Evolutionary conservation across 306 rosid genomes (phyloP).

Genomic region (Casuarina cunninghamiana): DNA sequence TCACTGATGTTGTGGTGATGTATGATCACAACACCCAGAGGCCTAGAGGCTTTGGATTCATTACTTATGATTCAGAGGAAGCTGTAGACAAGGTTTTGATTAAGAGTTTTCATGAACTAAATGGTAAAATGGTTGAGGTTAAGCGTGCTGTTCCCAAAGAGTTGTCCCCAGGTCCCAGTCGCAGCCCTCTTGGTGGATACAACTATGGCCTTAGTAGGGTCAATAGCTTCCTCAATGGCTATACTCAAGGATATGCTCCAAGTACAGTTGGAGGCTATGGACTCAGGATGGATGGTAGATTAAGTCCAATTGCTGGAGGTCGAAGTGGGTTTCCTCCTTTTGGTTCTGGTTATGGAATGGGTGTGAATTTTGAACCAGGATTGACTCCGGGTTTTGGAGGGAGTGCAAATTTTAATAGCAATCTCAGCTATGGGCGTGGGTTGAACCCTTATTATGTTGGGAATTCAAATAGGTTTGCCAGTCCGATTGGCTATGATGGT

Average conservation of each 20-base stretch:
- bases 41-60: conserved; percentile 97
- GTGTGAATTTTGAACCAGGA: conserved; percentile 79
- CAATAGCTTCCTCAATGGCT: conserved; percentile 79
- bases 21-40: conserved; percentile 98
- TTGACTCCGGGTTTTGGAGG: conserved; percentile 79
- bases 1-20: conserved; percentile 99
- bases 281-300: conserved; percentile 73
- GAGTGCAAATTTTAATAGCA: conserved; percentile 63
- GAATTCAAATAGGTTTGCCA: conserved; percentile 67
- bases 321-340: conserved; percentile 82
- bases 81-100: conserved; percentile 89
- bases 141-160: conserved; percentile 99
- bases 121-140: conserved; percentile 99
- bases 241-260: conserved; percentile 77
- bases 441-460: conserved; percentile 71
- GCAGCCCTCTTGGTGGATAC: conserved; percentile 78
- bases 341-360: conserved; percentile 83
- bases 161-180: conserved; percentile 85
- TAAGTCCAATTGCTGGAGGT: conserved; percentile 81
- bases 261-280: conserved; percentile 79
- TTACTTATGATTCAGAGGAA: conserved; percentile 94
- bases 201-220: conserved; percentile 76
- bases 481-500: conserved; percentile 63
- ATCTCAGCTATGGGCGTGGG: conserved; percentile 78
- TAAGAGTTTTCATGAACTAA: conserved; percentile 89